phyloP scores from a whole-genome alignment of 139 green algal genomes.

The Chlorella sorokiniana region DNA sequence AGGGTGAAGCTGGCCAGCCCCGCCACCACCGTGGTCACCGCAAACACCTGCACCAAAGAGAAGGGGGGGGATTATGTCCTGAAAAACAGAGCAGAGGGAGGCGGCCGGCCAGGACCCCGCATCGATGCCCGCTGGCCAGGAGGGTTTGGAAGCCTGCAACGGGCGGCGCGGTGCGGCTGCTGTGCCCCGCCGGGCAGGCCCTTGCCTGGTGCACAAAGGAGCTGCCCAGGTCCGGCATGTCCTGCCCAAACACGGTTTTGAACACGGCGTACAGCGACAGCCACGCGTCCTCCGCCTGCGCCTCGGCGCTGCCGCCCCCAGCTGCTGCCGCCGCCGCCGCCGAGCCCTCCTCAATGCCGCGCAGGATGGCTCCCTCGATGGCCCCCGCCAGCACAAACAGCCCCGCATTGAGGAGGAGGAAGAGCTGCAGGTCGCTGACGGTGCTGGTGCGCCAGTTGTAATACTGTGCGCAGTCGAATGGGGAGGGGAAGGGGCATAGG shows the following conservation, averaged over 20 bases:
- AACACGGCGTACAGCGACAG: not conserved
- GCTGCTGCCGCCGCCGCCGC: not conserved
- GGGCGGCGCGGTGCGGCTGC: too few relatives aligned
- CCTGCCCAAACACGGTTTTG: slow-evolving; percentile 37
- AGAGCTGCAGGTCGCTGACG: slow-evolving; percentile 13
- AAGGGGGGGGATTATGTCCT: not conserved
- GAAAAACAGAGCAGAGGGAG: too few relatives aligned
- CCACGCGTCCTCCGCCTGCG: not conserved
- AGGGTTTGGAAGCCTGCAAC: too few relatives aligned
- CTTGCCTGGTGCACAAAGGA: not conserved
- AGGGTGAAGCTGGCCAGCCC: slow-evolving; percentile 64
- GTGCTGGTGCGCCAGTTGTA: slow-evolving; percentile 25
- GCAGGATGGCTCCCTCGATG: not conserved
- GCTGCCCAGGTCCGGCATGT: slow-evolving; percentile 13
- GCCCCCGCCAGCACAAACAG: not conserved
- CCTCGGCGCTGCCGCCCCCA: too few relatives aligned
- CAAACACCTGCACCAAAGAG: slow-evolving; percentile 32
- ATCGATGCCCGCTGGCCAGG: too few relatives aligned
- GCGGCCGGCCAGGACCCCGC: too few relatives aligned
- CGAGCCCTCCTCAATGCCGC: not conserved
- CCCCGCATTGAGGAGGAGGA: slow-evolving; percentile 1
- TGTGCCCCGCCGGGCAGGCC: too few relatives aligned
- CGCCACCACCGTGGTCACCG: slow-evolving; percentile 34
- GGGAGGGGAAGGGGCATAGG: too few relatives aligned
- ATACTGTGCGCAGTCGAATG: not conserved